Evolutionary conservation across 331 rosid genomes (phyloP).

Genomic region (Malus hybrid): DNA sequence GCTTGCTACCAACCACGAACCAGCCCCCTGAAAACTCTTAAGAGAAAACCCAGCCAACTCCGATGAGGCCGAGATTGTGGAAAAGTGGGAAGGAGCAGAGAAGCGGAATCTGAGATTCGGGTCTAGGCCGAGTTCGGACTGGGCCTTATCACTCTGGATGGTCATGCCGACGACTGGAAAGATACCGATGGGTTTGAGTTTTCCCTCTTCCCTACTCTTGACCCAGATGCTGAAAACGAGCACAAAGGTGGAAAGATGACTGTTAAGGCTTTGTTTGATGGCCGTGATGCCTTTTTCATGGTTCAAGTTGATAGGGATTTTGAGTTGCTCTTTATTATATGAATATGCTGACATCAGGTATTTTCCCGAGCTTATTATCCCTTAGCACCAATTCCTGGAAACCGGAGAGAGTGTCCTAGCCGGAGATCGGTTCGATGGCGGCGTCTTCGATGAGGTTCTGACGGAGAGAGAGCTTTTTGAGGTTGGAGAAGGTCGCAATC

Average conservation of each 20-base stretch:
- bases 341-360: constrained; percentile 73
- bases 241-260: constrained; percentile 72
- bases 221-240: constrained; percentile 65
- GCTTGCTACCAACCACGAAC: too few species aligned
- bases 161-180: constrained; percentile 87
- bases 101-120: constrained; percentile 57
- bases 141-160: constrained; percentile 72
- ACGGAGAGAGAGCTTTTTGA: constrained; percentile 74
- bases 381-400: constrained; percentile 84
- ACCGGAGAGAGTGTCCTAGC: constrained; percentile 48
- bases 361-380: constrained; percentile 59
- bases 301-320: constrained; percentile 63
- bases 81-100: constrained; percentile 53
- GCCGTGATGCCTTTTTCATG: constrained; percentile 74
- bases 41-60: too few species aligned
- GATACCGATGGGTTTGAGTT: constrained; percentile 69
- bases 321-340: not conserved
- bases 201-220: constrained; percentile 79
- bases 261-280: constrained; percentile 88
- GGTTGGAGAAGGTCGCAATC: constrained; percentile 55
- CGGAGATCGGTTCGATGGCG: constrained; percentile 61
- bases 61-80: too few species aligned
- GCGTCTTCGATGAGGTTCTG: constrained; percentile 71
- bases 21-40: too few species aligned
- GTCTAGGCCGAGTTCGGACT: constrained; percentile 55